Evolutionary conservation across 23 red algal genomes (phyloP).

Genomic region (Gracilaria domingensis): DNA sequence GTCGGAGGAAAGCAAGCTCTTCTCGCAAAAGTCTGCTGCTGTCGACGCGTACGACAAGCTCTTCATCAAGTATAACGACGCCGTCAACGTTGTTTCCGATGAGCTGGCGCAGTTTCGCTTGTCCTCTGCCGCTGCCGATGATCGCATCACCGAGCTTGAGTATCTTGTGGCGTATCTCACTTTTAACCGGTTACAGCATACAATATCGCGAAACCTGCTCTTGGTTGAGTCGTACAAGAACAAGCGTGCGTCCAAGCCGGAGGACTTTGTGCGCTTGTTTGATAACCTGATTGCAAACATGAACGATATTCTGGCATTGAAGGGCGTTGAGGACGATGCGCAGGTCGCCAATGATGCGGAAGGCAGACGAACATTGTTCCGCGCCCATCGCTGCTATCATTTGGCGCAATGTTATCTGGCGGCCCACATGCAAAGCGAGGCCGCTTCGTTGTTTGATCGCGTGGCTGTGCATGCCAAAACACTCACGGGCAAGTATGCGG

Average conservation of each 20-base stretch:
- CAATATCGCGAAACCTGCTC: constrained; percentile 54
- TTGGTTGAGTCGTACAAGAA: constrained; percentile 43
- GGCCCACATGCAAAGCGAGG: constrained; percentile 48
- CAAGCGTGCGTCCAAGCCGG: constrained; percentile 54
- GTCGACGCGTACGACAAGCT: constrained; percentile 65
- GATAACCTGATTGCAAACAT: constrained; percentile 66
- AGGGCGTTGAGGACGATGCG: constrained; percentile 44
- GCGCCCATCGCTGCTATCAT: constrained; percentile 70
- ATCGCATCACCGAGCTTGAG: constrained; percentile 56
- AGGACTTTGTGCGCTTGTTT: constrained; percentile 74
- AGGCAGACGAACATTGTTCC: constrained; percentile 43
- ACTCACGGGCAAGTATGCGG: constrained; percentile 48
- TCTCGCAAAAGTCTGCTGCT: constrained; percentile 16
- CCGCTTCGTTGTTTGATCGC: constrained; percentile 67
- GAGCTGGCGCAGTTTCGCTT: constrained; percentile 47
- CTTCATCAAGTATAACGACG: constrained; percentile 62
- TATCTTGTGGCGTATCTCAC: constrained; percentile 53
- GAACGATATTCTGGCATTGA: constrained; percentile 54
- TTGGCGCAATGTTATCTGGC: constrained; percentile 73
- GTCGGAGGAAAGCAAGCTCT: constrained; percentile 39
- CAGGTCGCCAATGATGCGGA: constrained; percentile 36
- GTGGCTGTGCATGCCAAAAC: constrained; percentile 50
- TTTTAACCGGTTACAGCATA: constrained; percentile 39
- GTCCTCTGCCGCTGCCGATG: constrained; percentile 35
- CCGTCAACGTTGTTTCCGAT: constrained; percentile 56